phyloP scores from a whole-genome alignment of 148 eudicot genomes.

The Fagopyrum esculentum region DNA sequence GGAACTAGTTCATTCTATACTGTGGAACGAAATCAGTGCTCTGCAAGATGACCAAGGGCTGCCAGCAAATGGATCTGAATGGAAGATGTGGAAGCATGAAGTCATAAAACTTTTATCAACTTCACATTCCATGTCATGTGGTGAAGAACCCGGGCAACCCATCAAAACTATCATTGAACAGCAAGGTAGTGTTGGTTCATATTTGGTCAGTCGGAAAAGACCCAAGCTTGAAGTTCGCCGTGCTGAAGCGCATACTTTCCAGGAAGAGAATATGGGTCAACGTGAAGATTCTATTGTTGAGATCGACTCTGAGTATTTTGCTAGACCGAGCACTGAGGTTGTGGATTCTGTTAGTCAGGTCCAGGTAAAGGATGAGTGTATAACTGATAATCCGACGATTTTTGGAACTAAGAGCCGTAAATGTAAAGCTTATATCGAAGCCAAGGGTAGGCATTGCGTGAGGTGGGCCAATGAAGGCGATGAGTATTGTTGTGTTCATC shows the following conservation, averaged over 20 bases:
- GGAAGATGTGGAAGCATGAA: slow-evolving; percentile 80
- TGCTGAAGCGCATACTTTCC: slow-evolving; percentile 61
- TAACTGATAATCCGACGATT: slow-evolving; percentile 33
- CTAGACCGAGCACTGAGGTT: slow-evolving; percentile 25
- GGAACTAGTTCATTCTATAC: slow-evolving; percentile 71
- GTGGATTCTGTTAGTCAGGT: slow-evolving; percentile 17
- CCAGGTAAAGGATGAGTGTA: slow-evolving; percentile 42
- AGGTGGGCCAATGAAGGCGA: slow-evolving; percentile 97
- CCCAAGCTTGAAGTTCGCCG: slow-evolving; percentile 98
- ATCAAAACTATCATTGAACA: slow-evolving; percentile 21
- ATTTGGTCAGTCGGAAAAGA: slow-evolving; percentile 56
- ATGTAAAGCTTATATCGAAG: slow-evolving; percentile 78
- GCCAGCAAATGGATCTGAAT: slow-evolving; percentile 50
- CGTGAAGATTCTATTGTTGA: slow-evolving; percentile 30
- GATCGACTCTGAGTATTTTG: slow-evolving; percentile 51
- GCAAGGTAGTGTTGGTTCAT: slow-evolving; percentile 27
- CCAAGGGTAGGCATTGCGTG: slow-evolving; percentile 89
- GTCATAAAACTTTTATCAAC: slow-evolving; percentile 60
- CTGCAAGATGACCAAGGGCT: slow-evolving; percentile 38
- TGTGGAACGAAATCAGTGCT: slow-evolving; percentile 62
- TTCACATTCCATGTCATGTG: slow-evolving; percentile 34
- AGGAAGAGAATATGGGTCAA: slow-evolving; percentile 30
- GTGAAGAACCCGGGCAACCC: slow-evolving; percentile 29
- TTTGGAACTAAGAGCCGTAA: slow-evolving; percentile 47
- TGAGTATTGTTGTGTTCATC: slow-evolving; percentile 87